phyloP scores from a whole-genome alignment of 2,329 filamentous ascomycete species.

The Verticillium dahliae region DNA sequence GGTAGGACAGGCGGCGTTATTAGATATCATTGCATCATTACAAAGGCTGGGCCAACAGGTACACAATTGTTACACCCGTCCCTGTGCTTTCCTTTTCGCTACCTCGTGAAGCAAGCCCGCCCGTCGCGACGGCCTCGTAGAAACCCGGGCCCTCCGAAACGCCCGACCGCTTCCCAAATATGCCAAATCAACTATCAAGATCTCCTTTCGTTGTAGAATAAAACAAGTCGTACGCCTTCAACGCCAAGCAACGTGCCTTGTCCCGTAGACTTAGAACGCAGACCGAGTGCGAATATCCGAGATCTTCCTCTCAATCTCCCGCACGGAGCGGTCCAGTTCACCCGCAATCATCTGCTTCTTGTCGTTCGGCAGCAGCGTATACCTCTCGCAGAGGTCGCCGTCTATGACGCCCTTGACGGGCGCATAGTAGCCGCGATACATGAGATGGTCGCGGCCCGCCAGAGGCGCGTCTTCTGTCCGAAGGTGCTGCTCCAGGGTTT shows the following conservation, averaged over 20 bases:
- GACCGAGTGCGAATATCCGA: slow-evolving; percentile 58
- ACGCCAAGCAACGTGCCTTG: neutral
- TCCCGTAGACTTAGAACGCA: slow-evolving; percentile 36
- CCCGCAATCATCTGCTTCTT: slow-evolving; percentile 94
- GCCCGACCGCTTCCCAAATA: neutral
- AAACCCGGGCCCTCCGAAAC: neutral
- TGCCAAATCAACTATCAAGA: too few species aligned
- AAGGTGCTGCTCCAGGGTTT: slow-evolving; percentile 83
- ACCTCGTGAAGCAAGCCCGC: neutral
- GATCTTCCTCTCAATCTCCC: slow-evolving; percentile 95
- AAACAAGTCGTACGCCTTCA: neutral
- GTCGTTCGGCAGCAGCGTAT: slow-evolving; percentile 73
- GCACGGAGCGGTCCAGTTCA: slow-evolving; percentile 82
- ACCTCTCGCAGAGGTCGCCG: slow-evolving; percentile 92
- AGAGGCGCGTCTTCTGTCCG: slow-evolving; percentile 80
- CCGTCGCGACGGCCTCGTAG: neutral
- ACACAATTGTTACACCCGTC: too few species aligned
- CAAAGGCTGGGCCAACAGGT: neutral
- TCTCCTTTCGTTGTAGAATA: neutral
- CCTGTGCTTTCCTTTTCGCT: too few species aligned
- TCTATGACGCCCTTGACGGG: slow-evolving; percentile 96
- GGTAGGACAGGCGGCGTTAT: neutral
- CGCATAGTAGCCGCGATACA: slow-evolving; percentile 92
- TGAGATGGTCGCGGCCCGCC: slow-evolving; percentile 88
- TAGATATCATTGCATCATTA: neutral